Evolutionary conservation across 1,139 yeast species (phyloP).

Genomic region (Kazachstania sp.): DNA sequence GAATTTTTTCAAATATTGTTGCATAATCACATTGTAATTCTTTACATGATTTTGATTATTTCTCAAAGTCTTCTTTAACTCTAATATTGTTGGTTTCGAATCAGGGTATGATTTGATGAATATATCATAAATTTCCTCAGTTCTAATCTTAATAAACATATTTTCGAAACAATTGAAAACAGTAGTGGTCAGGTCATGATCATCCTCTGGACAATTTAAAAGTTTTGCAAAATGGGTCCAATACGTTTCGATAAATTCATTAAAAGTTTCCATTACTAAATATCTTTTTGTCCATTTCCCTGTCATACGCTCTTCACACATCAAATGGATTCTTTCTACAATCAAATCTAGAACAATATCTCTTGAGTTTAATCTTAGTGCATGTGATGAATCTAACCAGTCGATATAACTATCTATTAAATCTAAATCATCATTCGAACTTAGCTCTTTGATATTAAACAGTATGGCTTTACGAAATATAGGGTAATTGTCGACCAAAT

Average conservation of each 20-base stretch:
- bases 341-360: slow-evolving; percentile 37
- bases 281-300: slow-evolving; percentile 35
- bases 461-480: slow-evolving; percentile 12
- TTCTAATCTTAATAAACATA: slow-evolving; percentile 38
- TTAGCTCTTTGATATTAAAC: slow-evolving; percentile 10
- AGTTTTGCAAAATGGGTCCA: slow-evolving; percentile 20
- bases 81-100: slow-evolving; percentile 53
- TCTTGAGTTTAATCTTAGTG: slow-evolving; percentile 13
- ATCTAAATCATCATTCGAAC: slow-evolving; percentile 25
- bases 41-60: slow-evolving; percentile 20
- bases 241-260: slow-evolving; percentile 19
- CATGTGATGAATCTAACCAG: slow-evolving; percentile 23
- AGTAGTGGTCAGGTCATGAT: slow-evolving; percentile 31
- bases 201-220: slow-evolving; percentile 22
- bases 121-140: slow-evolving; percentile 56
- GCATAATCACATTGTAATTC: slow-evolving; percentile 22
- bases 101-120: slow-evolving; percentile 47
- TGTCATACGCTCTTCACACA: slow-evolving; percentile 34
- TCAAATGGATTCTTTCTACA: slow-evolving; percentile 35
- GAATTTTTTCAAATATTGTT: slow-evolving; percentile 49
- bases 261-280: slow-evolving; percentile 33
- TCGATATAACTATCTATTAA: slow-evolving; percentile 16
- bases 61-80: slow-evolving; percentile 43
- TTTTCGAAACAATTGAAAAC: slow-evolving; percentile 23
- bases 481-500: slow-evolving; percentile 18